Percentiles rank a stretch among this genome's conserved stretches.
phyloP scores from a whole-genome alignment of 2,329 filamentous ascomycete genomes.

The Diaporthe helianthi region DNA sequence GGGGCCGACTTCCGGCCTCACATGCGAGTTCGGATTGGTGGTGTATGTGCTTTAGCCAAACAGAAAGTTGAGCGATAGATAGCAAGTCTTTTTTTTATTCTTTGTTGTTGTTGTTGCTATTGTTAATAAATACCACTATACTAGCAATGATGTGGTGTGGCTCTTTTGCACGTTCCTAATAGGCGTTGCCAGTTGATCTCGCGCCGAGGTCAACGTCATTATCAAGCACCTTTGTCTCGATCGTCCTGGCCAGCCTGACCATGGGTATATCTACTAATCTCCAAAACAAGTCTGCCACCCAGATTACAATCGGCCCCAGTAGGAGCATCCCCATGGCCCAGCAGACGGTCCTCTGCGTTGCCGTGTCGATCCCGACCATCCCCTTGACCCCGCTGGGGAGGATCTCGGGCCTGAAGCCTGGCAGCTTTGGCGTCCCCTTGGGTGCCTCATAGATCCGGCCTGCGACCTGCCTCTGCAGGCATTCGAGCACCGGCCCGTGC shows the following conservation, averaged over 20 bases:
- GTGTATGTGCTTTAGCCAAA: not conserved
- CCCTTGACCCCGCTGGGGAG: constrained; percentile 44
- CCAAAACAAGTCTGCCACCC: constrained; percentile 67
- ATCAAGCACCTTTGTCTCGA: constrained; percentile 38
- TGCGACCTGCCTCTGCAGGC: constrained; percentile 44
- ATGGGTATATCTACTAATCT: constrained; percentile 58
- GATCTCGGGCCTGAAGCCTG: constrained; percentile 37
- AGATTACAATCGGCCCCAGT: constrained; percentile 51
- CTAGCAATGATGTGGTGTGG: not conserved
- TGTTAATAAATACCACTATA: not conserved
- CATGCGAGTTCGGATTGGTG: not conserved
- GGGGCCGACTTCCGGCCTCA: constrained; percentile 15
- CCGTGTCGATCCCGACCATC: constrained; percentile 42
- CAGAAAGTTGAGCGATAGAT: not conserved
- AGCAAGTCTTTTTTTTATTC: not conserved
- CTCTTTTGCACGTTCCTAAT: not conserved
- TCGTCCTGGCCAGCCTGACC: constrained; percentile 40
- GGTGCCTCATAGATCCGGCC: constrained; percentile 40
- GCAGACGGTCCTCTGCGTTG: constrained; percentile 42
- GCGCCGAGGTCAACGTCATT: constrained; percentile 32
- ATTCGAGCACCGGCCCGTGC: constrained; percentile 58
- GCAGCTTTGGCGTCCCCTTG: constrained; percentile 36
- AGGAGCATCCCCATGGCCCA: constrained; percentile 49
- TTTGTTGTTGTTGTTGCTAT: not conserved
- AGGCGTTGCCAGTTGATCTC: constrained; percentile 18